A percentile compares a stretch with the other conserved stretches of the same genome.
These are phyloP conservation scores for Sporisorium exsertum DNA, from an alignment of 1,284 basidiomycete genomes.

Conservation along the genomic window DNA sequence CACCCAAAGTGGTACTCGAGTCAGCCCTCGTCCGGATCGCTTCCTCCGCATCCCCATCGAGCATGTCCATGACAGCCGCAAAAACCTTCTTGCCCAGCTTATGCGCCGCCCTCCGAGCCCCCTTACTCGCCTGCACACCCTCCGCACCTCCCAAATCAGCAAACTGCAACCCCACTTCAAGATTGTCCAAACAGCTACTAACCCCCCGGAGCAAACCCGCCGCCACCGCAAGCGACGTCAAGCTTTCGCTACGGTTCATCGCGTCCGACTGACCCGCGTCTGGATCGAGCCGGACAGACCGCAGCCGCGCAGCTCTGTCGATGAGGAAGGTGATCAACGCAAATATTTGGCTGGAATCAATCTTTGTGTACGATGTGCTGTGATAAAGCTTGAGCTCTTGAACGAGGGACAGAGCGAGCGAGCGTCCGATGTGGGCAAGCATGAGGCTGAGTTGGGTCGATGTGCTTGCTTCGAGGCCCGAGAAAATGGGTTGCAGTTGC, in stretches of 20 bases:
- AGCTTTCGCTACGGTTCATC: conserved; percentile 6
- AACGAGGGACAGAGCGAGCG: conserved; percentile 14
- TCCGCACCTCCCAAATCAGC: neutral
- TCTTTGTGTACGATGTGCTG: neutral
- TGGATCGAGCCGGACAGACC: conserved; percentile 7
- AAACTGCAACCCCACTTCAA: conserved; percentile 18
- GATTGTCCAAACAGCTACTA: conserved; percentile 36
- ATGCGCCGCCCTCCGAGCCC: conserved; percentile 50
- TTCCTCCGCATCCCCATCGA: conserved; percentile 55
- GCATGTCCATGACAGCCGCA: conserved; percentile 35
- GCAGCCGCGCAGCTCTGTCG: conserved; percentile 11
- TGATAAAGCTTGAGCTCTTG: conserved; percentile 8
- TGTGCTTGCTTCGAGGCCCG: conserved; percentile 19
- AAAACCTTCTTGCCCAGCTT: conserved; percentile 43
- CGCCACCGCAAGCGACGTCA: conserved; percentile 39
- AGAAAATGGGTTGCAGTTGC: conserved; percentile 29
- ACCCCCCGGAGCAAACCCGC: conserved; percentile 49
- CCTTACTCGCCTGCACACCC: conserved; percentile 20
- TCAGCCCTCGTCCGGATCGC: conserved; percentile 1
- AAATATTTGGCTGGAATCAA: conserved; percentile 8
- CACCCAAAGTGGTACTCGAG: too few species aligned
- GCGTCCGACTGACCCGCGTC: neutral
- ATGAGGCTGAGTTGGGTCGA: conserved; percentile 24
- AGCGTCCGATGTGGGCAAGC: conserved; percentile 23
- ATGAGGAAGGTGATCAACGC: conserved; percentile 15